Conservation (phyloP, 2,329 filamentous ascomycete species). For the Fusarium temperatum region DNA sequence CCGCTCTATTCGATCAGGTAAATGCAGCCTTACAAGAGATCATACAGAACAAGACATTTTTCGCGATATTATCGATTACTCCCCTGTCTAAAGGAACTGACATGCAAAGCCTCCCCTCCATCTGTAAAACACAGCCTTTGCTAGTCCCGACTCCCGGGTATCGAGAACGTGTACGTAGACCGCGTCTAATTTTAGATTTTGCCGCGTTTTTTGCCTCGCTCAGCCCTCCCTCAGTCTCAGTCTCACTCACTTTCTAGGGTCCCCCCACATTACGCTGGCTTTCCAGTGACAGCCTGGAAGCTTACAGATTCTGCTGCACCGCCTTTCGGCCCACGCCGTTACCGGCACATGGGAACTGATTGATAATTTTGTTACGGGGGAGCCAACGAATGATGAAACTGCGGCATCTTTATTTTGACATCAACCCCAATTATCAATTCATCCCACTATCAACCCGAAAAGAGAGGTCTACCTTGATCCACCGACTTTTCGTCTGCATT, state of each 20-base stretch:
- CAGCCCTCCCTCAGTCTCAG: constrained; percentile 22
- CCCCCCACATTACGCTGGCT: constrained; percentile 1
- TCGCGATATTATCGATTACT: not conserved
- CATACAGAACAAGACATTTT: not conserved
- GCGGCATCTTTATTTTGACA: not conserved
- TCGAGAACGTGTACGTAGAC: constrained; percentile 2
- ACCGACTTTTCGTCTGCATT: not conserved
- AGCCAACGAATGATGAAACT: not conserved
- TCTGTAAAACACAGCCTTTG: constrained; percentile 31
- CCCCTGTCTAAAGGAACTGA: not conserved
- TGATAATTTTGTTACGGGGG: not conserved
- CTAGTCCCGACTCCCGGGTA: constrained; percentile 29
- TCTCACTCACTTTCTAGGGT: not conserved
- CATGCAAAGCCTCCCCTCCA: constrained; percentile 27
- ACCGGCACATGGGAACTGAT: not conserved
- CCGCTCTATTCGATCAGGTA: not conserved
- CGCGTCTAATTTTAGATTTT: constrained; percentile 40
- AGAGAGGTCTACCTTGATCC: not conserved
- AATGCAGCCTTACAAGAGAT: constrained; percentile 3
- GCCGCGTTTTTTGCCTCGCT: constrained; percentile 31
- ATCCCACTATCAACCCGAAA: not conserved
- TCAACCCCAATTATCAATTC: not conserved
- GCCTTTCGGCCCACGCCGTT: not conserved
- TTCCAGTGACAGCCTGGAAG: not conserved
- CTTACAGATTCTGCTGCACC: not conserved